Percentiles rank a stretch among this genome's conserved stretches.
Conservation (phyloP, 116 monocot genomes). For the Phalaenopsis hybrid region DNA sequence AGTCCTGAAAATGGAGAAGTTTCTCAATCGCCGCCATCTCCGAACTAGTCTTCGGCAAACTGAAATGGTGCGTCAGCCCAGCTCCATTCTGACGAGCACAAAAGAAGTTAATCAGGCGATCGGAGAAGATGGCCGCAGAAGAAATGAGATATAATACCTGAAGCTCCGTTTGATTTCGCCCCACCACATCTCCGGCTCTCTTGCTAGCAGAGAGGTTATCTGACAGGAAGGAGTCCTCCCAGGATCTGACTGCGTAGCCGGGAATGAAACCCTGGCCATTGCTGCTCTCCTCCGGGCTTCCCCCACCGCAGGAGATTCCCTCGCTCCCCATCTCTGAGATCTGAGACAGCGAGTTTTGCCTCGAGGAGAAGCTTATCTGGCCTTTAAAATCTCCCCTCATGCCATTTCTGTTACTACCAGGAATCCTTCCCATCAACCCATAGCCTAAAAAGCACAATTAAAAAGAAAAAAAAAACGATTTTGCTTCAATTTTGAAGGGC, state of each 20-base stretch:
- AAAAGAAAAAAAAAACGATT: not conserved
- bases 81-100: conserved; percentile 39
- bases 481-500: not conserved
- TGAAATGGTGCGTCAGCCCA: conserved; percentile 53
- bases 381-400: conserved; percentile 18
- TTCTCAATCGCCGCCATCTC: conserved; percentile 69
- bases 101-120: not conserved
- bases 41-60: conserved; percentile 48
- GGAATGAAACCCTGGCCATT: conserved; percentile 35
- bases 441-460: conserved; percentile 28
- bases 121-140: not conserved
- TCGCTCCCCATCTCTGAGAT: conserved; percentile 75
- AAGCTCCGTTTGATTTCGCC: conserved; percentile 23
- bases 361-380: conserved; percentile 60
- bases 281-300: conserved; percentile 17
- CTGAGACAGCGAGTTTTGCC: conserved; percentile 75
- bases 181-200: conserved; percentile 11
- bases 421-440: conserved; percentile 33
- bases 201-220: conserved; percentile 34
- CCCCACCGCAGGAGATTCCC: conserved; percentile 38
- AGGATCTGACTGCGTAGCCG: conserved; percentile 42
- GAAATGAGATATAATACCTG: conserved; percentile 26
- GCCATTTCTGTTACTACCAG: not conserved
- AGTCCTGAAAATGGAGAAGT: conserved; percentile 85
- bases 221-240: conserved; percentile 62